These are phyloP conservation scores for Zymoseptoria tritici DNA, from an alignment of 2,329 filamentous ascomycete genomes.

Conservation along the genomic window DNA sequence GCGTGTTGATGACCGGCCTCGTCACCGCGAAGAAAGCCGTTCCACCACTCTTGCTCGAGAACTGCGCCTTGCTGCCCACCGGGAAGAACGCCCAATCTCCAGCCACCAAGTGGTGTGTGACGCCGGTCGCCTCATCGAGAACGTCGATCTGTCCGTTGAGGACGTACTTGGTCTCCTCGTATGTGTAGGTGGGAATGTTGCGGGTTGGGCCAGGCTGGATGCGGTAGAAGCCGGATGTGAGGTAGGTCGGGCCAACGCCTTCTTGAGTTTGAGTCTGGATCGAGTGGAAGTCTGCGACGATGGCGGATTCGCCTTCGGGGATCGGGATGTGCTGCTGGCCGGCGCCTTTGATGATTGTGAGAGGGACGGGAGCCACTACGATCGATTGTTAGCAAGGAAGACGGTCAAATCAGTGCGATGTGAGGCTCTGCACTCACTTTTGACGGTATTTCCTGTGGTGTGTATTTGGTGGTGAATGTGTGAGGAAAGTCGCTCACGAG, in stretches of 20 bases:
- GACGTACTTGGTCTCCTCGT: constrained; percentile 18
- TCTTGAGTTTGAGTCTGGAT: constrained; percentile 14
- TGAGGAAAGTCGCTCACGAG: background rate
- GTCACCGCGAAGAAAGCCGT: constrained; percentile 18
- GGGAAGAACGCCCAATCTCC: constrained; percentile 20
- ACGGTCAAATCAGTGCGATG: background rate
- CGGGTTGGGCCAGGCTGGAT: constrained; percentile 12
- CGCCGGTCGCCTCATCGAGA: constrained; percentile 16
- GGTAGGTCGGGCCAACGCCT: constrained; percentile 7
- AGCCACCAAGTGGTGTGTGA: constrained; percentile 15
- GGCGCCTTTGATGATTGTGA: constrained; percentile 20
- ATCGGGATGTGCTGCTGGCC: constrained; percentile 15
- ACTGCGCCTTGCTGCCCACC: constrained; percentile 12
- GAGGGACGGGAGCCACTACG: constrained; percentile 7
- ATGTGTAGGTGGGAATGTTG: constrained; percentile 9
- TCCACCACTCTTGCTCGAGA: constrained; percentile 15
- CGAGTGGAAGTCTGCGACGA: constrained; percentile 15
- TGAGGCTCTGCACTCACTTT: background rate
- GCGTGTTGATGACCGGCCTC: constrained; percentile 11
- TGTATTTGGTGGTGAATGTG: background rate
- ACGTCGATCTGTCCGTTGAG: constrained; percentile 17
- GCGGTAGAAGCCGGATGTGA: constrained; percentile 19
- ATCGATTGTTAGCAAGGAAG: background rate
- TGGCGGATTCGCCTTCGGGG: constrained; percentile 10
- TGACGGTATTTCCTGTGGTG: background rate